Base-by-base conservation (phyloP, 2,329 filamentous ascomycete genomes). In the Colletotrichum sp. region DNA sequence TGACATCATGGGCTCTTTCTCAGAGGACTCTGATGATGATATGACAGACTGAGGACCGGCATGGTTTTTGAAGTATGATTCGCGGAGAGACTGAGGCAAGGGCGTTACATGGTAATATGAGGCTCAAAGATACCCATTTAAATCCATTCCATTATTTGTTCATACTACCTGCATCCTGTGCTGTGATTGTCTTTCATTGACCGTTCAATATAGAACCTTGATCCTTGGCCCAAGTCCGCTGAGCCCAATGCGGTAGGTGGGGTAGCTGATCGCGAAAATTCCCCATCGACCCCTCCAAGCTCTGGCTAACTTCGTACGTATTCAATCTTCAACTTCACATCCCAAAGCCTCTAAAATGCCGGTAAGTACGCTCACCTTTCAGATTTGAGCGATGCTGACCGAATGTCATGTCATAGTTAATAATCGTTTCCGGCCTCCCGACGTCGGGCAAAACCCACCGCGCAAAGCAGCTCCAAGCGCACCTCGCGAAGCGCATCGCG, bases 361-460 rank as follows among this genome's bases (percentile, higher is more conserved):
- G 44, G 44, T 52, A 52, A 52, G 44, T 49, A 49, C 10, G 9
- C n/a, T 7, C n/a, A 49, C 10, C 6, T 4, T 7, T 21, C 18
- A 7, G 2, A 7, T 49, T 18, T 30, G 21, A 18, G 15, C 26
- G 15, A 28, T 21, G 8, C n/a, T 15, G 18, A 34, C 16, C 55
- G 36, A 66, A 24, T 2, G 3, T 16, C 36, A 12, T 4, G 28
- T 76, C 94, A 92, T 77, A 94, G 93, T 88, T 94, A 79, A 92
- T 94, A 80, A 92, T 94, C 79, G 83, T 94, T 76, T 92, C 92
- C 69, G 93, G 93, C 77, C 88, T 93, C 79, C 93, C 93, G 70
- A 92, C 91, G 78, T 94, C 92, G 34, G 93, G 93, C 83, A 94
- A 94, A 85, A 92, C 92, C 39, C 91, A 91, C 24, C 91, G 92